phyloP scores from a whole-genome alignment of 371 early-diverging fungal species.

The Mortierella sp. region DNA sequence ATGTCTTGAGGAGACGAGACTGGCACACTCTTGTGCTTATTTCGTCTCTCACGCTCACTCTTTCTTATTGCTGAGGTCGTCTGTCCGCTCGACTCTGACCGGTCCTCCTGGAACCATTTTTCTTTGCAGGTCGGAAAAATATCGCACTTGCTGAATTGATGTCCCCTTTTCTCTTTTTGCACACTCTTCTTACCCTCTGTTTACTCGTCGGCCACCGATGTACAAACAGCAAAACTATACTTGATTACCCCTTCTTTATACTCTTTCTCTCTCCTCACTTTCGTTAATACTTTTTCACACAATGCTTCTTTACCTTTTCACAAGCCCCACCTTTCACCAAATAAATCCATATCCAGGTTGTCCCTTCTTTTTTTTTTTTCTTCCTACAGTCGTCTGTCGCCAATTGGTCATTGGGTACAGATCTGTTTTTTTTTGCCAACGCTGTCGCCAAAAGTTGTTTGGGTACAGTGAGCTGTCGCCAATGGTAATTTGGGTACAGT shows the following conservation, averaged over 20 bases:
- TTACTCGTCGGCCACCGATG: not conserved
- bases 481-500: conserved; percentile 16
- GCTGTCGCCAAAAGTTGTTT: not conserved
- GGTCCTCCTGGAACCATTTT: not conserved
- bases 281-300: not conserved
- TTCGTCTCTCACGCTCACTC: not conserved
- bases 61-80: not conserved
- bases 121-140: not conserved
- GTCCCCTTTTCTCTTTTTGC: not conserved
- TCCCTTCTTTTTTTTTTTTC: not conserved
- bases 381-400: conserved; percentile 7
- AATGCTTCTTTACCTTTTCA: not conserved
- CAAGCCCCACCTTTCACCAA: conserved; percentile 11
- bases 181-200: not conserved
- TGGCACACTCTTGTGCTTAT: not conserved
- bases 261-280: not conserved
- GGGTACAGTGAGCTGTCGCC: conserved; percentile 10
- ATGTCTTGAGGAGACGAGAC: not conserved
- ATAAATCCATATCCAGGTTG: conserved; percentile 7
- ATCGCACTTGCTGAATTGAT: not conserved
- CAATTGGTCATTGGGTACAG: conserved; percentile 9
- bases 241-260: not conserved
- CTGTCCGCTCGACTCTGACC: not conserved
- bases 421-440: conserved; percentile 3
- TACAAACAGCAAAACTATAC: not conserved